Base-by-base conservation (phyloP, 2,329 filamentous ascomycete genomes). In the Beauveria caledonica region DNA sequence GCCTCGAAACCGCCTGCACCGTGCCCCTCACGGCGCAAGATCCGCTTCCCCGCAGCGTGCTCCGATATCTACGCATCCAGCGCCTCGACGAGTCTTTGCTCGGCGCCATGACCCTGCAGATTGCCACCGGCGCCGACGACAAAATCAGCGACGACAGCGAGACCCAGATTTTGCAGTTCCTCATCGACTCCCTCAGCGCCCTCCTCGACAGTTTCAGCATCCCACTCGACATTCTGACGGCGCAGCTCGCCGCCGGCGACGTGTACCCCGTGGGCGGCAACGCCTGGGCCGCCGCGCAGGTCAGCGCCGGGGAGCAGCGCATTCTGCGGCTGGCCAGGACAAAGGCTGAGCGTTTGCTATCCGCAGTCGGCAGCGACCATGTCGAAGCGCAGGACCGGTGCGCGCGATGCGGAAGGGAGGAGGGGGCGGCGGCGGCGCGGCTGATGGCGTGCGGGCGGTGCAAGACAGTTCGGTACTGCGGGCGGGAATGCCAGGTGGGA, bases 1-100 rank as follows among this genome's bases (percentile, higher is more conserved):
- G 69, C 63, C 67, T 72, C 63, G 67, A 67, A 64, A 66, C 65
- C 50, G 66, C 63, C 62, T 68, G 60, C 62, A 72, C 70, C 61
- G 69, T 73, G 63, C 63, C 70, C 58, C 71, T 73, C 62, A 72
- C 68, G 62, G 63, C 69, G 53, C 65, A 63, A 33, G 68, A 71
- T 67, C 71, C 70, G 55, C 67, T 73, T 54, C 70, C 70, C 59
- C 69, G 66, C 63, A 65, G 62, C 23, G 67, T 73, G 51, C 68
- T 73, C 63, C 68, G 63, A 68, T 73, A 73, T 57, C 70, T 74
- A 59, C 70, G 69, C 62, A 72, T 73, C 64, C 70, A 73, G 67
- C 66, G 69, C 62, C 59, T 66, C 53, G 64, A 69, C 53, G 67
- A 69, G 67, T 68, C 67, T 40, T 65, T 69, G 60, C 65, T 72